phyloP scores from a whole-genome alignment of 345 rosid genomes.

The Limnanthes douglasii region DNA sequence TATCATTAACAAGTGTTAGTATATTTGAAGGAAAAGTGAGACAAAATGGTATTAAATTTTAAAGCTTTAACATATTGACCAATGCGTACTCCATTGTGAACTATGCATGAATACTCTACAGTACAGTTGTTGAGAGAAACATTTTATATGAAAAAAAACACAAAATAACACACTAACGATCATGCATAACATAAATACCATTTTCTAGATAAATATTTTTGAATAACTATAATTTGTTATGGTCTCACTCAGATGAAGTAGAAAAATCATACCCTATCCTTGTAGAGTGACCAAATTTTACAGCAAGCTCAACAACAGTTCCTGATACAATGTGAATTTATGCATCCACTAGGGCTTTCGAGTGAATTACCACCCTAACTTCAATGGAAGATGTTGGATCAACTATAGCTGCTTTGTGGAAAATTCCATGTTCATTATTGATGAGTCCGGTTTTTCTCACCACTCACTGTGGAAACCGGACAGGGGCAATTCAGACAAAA shows the following conservation, averaged over 20 bases:
- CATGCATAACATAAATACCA: not conserved
- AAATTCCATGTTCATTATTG: slow-evolving; percentile 54
- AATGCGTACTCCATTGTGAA: slow-evolving; percentile 67
- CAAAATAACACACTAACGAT: not conserved
- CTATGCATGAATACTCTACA: slow-evolving; percentile 48
- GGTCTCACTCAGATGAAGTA: not conserved
- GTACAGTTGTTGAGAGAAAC: slow-evolving; percentile 49
- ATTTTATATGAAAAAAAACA: slow-evolving; percentile 31
- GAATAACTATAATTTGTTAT: too few species aligned
- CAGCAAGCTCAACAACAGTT: slow-evolving; percentile 49
- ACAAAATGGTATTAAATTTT: too few species aligned
- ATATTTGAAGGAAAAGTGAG: too few species aligned
- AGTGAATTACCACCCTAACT: slow-evolving; percentile 45
- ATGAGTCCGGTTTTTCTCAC: too few species aligned
- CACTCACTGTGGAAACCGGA: too few species aligned
- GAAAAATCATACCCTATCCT: slow-evolving; percentile 32
- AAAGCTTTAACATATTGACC: slow-evolving; percentile 73
- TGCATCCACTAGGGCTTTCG: slow-evolving; percentile 35
- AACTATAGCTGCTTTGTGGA: slow-evolving; percentile 41
- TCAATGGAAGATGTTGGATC: slow-evolving; percentile 41
- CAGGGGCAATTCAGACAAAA: too few species aligned
- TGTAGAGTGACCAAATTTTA: slow-evolving; percentile 36
- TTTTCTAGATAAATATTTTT: not conserved
- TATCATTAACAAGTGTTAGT: too few species aligned
- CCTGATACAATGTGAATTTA: slow-evolving; percentile 53